A percentile compares a stretch with the other conserved stretches of the same genome.
Conservation (phyloP, 805 yeast genomes). For the Clavispora asparagi region DNA sequence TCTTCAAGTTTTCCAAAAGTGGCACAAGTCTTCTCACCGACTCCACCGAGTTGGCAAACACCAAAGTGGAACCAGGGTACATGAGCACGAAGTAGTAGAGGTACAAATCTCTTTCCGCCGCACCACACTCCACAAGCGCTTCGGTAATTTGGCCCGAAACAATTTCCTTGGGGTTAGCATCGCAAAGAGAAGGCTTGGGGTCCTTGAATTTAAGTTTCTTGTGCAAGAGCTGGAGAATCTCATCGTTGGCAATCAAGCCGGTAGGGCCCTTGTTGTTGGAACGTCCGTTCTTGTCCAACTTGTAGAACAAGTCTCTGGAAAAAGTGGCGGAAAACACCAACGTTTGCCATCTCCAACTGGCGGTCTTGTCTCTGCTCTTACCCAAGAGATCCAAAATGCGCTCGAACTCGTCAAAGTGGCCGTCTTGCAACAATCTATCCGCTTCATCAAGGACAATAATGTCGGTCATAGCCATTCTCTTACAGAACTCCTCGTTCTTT, state of each 20-base stretch:
- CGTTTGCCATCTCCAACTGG: conserved; percentile 64
- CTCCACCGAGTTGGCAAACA: conserved; percentile 93
- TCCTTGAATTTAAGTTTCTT: conserved; percentile 68
- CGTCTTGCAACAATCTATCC: conserved; percentile 89
- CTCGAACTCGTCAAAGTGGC: conserved; percentile 91
- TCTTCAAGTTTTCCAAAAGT: conserved; percentile 59
- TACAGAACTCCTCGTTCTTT: conserved; percentile 44
- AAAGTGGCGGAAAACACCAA: conserved; percentile 95
- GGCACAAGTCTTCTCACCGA: conserved; percentile 85
- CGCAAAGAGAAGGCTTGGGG: conserved; percentile 63
- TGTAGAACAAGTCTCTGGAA: conserved; percentile 73
- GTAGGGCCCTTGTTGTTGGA: conserved; percentile 17
- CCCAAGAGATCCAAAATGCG: conserved; percentile 64
- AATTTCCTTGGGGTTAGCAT: conserved; percentile 79
- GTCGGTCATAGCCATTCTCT: conserved; percentile 42
- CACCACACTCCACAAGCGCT: conserved; percentile 86
- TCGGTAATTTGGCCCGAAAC: conserved; percentile 75
- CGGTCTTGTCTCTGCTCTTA: conserved; percentile 41
- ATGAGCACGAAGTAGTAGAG: conserved; percentile 79
- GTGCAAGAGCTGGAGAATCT: conserved; percentile 60
- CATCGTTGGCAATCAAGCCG: conserved; percentile 42
- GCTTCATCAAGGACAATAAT: conserved; percentile 86
- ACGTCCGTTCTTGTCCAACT: conserved; percentile 43
- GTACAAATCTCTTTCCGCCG: conserved; percentile 84
- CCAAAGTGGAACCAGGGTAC: conserved; percentile 86